Percentiles rank a stretch among this genome's conserved stretches.
These are phyloP conservation scores for Oenanthe javanica DNA, from an alignment of 140 eudicot species.

Conservation along the genomic window DNA sequence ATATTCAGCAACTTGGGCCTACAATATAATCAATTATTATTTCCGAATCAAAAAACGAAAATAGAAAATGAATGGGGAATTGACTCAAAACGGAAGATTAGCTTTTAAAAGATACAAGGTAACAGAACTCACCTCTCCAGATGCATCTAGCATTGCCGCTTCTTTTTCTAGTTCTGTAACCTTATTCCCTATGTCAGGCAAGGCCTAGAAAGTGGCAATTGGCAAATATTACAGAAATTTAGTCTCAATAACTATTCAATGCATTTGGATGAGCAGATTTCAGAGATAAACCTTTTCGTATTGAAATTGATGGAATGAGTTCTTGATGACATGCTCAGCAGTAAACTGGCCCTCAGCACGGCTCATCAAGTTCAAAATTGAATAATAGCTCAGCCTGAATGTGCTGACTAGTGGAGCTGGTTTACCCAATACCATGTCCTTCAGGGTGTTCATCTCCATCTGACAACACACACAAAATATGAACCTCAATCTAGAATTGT, in stretches of 20 bases:
- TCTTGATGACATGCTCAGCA: constrained; percentile 92
- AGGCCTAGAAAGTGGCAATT: constrained; percentile 43
- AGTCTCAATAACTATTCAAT: neutral
- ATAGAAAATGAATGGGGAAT: neutral
- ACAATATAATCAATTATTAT: neutral
- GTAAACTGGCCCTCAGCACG: constrained; percentile 99
- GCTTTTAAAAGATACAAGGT: neutral
- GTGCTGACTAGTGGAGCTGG: constrained; percentile 99
- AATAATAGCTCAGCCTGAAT: constrained; percentile 93
- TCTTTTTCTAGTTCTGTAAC: constrained; percentile 87
- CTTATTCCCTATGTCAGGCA: constrained; percentile 90
- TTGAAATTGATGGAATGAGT: constrained; percentile 96
- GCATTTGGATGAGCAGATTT: neutral
- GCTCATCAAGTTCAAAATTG: constrained; percentile 92
- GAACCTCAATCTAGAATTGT: neutral
- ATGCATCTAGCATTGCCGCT: constrained; percentile 78
- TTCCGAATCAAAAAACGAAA: neutral
- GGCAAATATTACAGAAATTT: constrained; percentile 15
- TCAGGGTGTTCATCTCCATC: constrained; percentile 97
- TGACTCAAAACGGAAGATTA: neutral
- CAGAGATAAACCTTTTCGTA: constrained; percentile 71
- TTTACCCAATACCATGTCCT: constrained; percentile 91
- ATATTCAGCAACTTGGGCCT: constrained; percentile 94
- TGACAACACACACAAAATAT: constrained; percentile 17
- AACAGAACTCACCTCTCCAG: constrained; percentile 69